These are phyloP conservation scores for Globisporangium takayamanum DNA, from an alignment of 352 stramenopile species.

Conservation along the genomic window DNA sequence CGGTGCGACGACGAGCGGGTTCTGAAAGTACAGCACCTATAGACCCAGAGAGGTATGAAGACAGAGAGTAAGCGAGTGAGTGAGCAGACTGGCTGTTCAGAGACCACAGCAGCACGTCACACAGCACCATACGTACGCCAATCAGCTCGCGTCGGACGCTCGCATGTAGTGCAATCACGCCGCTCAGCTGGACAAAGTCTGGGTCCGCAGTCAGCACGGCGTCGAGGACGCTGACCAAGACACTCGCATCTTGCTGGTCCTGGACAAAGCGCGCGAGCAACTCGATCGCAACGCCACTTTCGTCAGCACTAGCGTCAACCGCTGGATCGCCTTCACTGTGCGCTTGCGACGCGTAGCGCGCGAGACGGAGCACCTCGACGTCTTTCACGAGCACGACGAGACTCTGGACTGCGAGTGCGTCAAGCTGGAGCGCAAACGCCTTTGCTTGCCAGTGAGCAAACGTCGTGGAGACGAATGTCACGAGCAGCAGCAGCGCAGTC, in stretches of 20 bases:
- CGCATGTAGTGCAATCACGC: constrained; percentile 12
- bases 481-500: constrained; percentile 18
- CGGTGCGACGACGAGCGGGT: constrained; percentile 37
- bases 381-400: constrained; percentile 44
- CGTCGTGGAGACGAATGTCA: constrained; percentile 21
- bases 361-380: constrained; percentile 25
- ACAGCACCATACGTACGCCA: constrained; percentile 26
- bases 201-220: constrained; percentile 33
- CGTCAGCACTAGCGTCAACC: not conserved
- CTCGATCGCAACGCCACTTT: constrained; percentile 1
- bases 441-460: constrained; percentile 23
- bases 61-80: constrained; percentile 6
- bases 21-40: constrained; percentile 55
- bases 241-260: constrained; percentile 19
- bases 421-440: constrained; percentile 18
- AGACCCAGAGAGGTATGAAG: not conserved
- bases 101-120: not conserved
- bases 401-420: constrained; percentile 32
- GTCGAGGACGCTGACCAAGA: constrained; percentile 38
- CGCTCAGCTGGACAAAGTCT: constrained; percentile 22
- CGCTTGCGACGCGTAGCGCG: not conserved
- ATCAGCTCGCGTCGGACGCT: constrained; percentile 33
- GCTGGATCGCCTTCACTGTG: constrained; percentile 2
- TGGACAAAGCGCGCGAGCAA: constrained; percentile 19
- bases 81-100: constrained; percentile 1